Conservation (phyloP, 2,329 filamentous ascomycete species). For the Fusarium sacchari region DNA sequence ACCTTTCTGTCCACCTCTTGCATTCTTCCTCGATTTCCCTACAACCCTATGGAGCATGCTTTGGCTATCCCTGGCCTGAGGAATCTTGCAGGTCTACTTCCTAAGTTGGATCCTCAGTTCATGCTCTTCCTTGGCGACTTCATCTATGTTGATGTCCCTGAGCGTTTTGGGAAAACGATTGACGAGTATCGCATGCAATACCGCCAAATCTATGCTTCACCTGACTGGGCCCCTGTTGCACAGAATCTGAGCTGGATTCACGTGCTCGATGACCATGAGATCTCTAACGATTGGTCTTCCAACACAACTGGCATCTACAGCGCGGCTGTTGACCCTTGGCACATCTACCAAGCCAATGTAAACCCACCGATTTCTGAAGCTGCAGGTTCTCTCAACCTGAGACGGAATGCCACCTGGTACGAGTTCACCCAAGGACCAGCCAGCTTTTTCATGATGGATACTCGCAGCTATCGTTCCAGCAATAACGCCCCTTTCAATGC, state of each 20-base stretch:
- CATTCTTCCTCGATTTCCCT: constrained; percentile 91
- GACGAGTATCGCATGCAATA: constrained; percentile 92
- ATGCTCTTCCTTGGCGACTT: constrained; percentile 89
- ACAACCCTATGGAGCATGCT: constrained; percentile 84
- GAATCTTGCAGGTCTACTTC: constrained; percentile 78
- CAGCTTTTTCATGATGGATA: constrained; percentile 95
- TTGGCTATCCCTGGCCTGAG: constrained; percentile 83
- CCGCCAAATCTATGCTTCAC: constrained; percentile 93
- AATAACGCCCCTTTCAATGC: constrained; percentile 68
- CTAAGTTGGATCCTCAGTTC: constrained; percentile 77
- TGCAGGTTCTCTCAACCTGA: constrained; percentile 53
- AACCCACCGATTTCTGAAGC: constrained; percentile 79
- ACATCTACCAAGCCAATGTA: constrained; percentile 83
- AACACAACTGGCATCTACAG: constrained; percentile 84
- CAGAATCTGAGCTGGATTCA: constrained; percentile 96
- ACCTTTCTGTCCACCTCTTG: constrained; percentile 94
- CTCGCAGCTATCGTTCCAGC: constrained; percentile 83
- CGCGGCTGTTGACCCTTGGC: constrained; percentile 84
- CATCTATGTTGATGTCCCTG: constrained; percentile 90
- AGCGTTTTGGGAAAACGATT: constrained; percentile 75
- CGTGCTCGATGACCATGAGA: constrained; percentile 96
- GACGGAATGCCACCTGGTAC: constrained; percentile 79
- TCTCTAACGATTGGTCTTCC: constrained; percentile 89
- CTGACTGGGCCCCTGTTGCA: constrained; percentile 83
- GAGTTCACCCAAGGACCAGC: constrained; percentile 90